Conservation (phyloP, 345 rosid genomes). For the Eucalyptus regnans region DNA sequence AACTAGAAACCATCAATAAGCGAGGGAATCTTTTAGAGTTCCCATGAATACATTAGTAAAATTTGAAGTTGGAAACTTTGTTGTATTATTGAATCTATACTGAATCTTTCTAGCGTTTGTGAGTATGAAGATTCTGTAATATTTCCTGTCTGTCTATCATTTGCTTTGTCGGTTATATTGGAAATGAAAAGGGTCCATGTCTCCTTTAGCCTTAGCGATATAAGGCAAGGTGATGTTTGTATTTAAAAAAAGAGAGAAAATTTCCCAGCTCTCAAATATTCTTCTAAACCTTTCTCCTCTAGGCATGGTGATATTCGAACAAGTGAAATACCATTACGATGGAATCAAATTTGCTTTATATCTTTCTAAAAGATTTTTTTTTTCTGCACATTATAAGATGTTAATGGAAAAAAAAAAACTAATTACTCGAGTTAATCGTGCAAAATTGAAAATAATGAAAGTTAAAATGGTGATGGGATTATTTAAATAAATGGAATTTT, state of each 20-base stretch:
- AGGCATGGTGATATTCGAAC: neutral
- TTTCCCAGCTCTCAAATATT: neutral
- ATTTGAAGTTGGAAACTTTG: neutral
- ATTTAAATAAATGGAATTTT: neutral
- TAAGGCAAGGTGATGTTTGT: neutral
- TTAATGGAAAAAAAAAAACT: neutral
- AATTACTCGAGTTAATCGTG: neutral
- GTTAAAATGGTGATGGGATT: neutral
- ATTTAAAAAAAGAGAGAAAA: neutral
- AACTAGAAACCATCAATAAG: neutral
- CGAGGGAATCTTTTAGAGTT: neutral
- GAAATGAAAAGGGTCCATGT: neutral
- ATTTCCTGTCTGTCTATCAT: neutral
- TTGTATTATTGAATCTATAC: neutral
- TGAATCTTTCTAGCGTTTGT: neutral
- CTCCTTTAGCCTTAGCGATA: neutral
- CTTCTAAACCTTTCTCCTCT: neutral
- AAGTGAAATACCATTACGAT: neutral
- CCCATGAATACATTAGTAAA: neutral
- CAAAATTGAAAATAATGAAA: neutral
- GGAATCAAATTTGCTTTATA: neutral
- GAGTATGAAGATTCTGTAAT: neutral
- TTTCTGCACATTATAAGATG: neutral
- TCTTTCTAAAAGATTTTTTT: neutral
- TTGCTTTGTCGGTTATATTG: neutral